phyloP scores from a whole-genome alignment of 768 basidiomycete species.

The Tricholoma sp. region DNA sequence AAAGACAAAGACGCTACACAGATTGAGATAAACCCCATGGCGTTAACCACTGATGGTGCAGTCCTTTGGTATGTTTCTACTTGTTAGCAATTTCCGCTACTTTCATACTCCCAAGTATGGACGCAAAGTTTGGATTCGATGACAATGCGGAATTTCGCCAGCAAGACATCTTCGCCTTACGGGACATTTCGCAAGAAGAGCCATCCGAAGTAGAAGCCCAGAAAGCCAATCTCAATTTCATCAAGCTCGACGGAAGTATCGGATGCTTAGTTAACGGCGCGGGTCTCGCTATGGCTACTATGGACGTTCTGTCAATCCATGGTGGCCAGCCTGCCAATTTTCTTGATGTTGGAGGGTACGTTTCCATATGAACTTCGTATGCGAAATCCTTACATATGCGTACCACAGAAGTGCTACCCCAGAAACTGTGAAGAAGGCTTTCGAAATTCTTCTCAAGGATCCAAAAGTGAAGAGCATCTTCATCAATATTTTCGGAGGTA shows the following conservation, averaged over 20 bases:
- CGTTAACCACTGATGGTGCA: constrained; percentile 83
- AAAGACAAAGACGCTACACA: constrained; percentile 99
- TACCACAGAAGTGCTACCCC: constrained; percentile 83
- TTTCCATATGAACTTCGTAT: constrained; percentile 10
- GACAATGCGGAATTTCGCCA: constrained; percentile 99
- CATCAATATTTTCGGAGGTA: constrained; percentile 95
- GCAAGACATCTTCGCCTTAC: constrained; percentile 78
- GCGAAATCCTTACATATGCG: constrained; percentile 1
- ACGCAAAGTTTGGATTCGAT: constrained; percentile 99
- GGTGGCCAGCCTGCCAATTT: constrained; percentile 98
- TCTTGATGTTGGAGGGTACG: constrained; percentile 94
- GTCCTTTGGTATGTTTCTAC: constrained; percentile 77
- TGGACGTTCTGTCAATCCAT: constrained; percentile 97
- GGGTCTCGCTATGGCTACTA: constrained; percentile 98
- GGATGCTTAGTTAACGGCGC: constrained; percentile 99
- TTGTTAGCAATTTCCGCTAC: constrained; percentile 6
- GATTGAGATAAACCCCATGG: constrained; percentile 99
- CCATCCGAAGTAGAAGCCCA: constrained; percentile 97
- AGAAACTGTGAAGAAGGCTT: constrained; percentile 99
- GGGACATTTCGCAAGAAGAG: constrained; percentile 94
- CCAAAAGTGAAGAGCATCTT: constrained; percentile 97
- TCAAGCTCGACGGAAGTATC: constrained; percentile 96
- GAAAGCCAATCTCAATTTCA: constrained; percentile 94
- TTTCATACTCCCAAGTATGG: constrained; percentile 64
- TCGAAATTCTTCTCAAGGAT: constrained; percentile 88